phyloP scores from a whole-genome alignment of 176 grass and related monocot genomes.

The Triticum dicoccoides region DNA sequence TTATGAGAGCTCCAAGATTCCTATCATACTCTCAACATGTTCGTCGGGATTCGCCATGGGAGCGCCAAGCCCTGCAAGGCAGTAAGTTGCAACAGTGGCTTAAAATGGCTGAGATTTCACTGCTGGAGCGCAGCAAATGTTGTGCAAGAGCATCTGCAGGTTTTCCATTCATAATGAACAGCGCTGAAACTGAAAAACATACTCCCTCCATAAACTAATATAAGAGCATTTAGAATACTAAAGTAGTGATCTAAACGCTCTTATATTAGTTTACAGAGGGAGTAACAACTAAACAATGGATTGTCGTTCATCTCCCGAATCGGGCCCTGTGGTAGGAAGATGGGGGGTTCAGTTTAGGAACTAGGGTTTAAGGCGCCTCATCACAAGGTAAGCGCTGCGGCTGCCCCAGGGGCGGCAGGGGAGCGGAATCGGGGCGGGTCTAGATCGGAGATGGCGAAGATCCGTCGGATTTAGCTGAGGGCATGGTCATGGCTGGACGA shows the following conservation, averaged over 20 bases:
- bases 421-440: not conserved
- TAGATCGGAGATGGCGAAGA: not conserved
- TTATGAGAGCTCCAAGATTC: too few relatives aligned
- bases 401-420: not conserved
- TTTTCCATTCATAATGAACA: not conserved
- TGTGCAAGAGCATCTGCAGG: not conserved
- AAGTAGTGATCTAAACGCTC: too few relatives aligned
- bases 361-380: not conserved
- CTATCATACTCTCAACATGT: not conserved
- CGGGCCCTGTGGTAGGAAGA: not conserved
- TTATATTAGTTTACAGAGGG: too few relatives aligned
- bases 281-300: too few relatives aligned
- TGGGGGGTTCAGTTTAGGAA: not conserved
- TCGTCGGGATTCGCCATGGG: slow-evolving; percentile 34
- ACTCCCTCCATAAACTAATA: too few relatives aligned
- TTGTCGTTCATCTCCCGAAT: not conserved
- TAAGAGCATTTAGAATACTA: too few relatives aligned
- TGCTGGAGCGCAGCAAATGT: not conserved
- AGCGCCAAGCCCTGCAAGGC: not conserved
- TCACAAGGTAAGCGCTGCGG: not conserved
- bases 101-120: not conserved
- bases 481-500: not conserved
- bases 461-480: not conserved
- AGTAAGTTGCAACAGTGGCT: not conserved
- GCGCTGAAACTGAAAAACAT: not conserved